These are phyloP conservation scores for Euphorbia tirucalli DNA, from an alignment of 345 rosid genomes.

Conservation along the genomic window DNA sequence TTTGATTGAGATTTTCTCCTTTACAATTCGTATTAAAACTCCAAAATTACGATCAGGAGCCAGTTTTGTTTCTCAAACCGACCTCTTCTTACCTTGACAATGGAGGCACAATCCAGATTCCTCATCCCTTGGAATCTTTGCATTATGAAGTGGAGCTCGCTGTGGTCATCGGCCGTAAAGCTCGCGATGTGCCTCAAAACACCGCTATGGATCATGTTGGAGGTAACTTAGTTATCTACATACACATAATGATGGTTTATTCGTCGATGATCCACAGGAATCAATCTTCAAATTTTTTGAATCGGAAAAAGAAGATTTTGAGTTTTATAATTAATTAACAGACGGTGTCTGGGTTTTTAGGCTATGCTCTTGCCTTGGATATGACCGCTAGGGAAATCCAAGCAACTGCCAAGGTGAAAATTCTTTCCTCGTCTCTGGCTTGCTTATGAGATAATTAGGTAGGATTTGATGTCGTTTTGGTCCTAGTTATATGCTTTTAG, in stretches of 20 bases:
- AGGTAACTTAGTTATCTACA: conserved; percentile 35
- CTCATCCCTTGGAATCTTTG: conserved; percentile 65
- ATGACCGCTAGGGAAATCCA: conserved; percentile 94
- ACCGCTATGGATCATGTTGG: conserved; percentile 85
- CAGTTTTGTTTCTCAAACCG: conserved; percentile 86
- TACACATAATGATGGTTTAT: neutral
- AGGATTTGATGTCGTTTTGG: neutral
- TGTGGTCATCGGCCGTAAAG: conserved; percentile 71
- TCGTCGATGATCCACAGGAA: no score
- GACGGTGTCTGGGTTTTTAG: conserved; percentile 30
- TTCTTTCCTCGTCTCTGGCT: neutral
- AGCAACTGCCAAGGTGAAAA: conserved; percentile 70
- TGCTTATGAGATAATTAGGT: neutral
- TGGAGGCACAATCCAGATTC: conserved; percentile 92
- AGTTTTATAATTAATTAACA: conserved; percentile 1
- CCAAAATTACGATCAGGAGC: conserved; percentile 41
- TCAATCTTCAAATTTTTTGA: neutral
- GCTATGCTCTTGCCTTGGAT: conserved; percentile 88
- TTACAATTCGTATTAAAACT: neutral
- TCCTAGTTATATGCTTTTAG: no score
- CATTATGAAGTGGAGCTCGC: conserved; percentile 97
- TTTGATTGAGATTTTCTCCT: neutral
- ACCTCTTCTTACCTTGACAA: conserved; percentile 83
- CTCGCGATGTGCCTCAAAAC: conserved; percentile 72
- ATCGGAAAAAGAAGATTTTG: neutral